phyloP scores from a whole-genome alignment of 148 eudicot species.

The Bassia scoparia region DNA sequence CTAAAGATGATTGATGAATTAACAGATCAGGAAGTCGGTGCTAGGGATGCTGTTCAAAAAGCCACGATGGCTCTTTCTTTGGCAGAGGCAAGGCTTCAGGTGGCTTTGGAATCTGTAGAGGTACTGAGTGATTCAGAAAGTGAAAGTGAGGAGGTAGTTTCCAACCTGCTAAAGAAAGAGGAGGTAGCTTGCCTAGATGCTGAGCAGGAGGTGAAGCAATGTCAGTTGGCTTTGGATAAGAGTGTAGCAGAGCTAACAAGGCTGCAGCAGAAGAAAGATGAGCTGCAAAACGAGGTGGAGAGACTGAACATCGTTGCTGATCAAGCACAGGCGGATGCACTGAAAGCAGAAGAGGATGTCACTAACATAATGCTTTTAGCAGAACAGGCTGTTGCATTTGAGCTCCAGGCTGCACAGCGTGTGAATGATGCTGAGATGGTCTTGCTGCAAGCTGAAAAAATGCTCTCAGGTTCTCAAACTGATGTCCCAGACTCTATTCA shows the following conservation, averaged over 20 bases:
- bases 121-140: slow-evolving; percentile 41
- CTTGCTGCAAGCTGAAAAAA: slow-evolving; percentile 60
- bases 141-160: slow-evolving; percentile 44
- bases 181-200: slow-evolving; percentile 56
- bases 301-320: slow-evolving; percentile 67
- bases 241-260: slow-evolving; percentile 63
- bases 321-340: slow-evolving; percentile 54
- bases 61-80: slow-evolving; percentile 79
- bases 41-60: slow-evolving; percentile 71
- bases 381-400: slow-evolving; percentile 95
- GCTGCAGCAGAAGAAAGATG: slow-evolving; percentile 63
- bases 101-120: slow-evolving; percentile 55
- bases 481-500: slow-evolving; percentile 42
- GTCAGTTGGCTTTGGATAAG: slow-evolving; percentile 45
- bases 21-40: slow-evolving; percentile 55
- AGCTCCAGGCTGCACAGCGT: slow-evolving; percentile 73
- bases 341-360: slow-evolving; percentile 88
- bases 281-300: slow-evolving; percentile 71
- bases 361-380: slow-evolving; percentile 89
- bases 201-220: slow-evolving; percentile 56
- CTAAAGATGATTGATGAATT: slow-evolving; percentile 51
- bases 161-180: slow-evolving; percentile 36
- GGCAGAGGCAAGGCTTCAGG: slow-evolving; percentile 81
- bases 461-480: slow-evolving; percentile 39
- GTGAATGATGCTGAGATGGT: slow-evolving; percentile 86